Evolutionary conservation across 805 yeast genomes (phyloP), one percentile per base, ranked within the genome.

Genomic region (Starmerella bombi): DNA sequence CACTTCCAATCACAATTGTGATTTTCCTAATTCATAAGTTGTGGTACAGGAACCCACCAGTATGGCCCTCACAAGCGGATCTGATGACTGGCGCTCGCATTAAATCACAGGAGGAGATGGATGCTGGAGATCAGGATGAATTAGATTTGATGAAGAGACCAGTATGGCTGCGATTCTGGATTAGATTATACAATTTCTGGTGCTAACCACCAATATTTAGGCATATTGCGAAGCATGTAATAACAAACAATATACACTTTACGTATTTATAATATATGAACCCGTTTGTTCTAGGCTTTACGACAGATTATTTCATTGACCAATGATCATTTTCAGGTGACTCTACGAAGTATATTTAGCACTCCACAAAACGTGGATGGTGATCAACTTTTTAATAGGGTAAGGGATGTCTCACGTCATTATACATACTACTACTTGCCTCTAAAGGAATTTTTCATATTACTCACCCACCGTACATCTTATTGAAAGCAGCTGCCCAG

Each of bases 1-100:
- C 78, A 4, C 57, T 59, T 14, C 65, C 65, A 8, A 57, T 65
- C 17, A 53, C 56, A 10, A 19, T 64, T 14, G 64, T 59, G 8
- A 66, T 64, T 50, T 76, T 71, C 56, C 19, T 71, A 25, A 69
- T 63, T 16, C 77, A 72, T 58, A 75, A 74, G 61, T 31, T 72
- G 21, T 49, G 47, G 48, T 44, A 34, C 44, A 44, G 54, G 8
- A 36, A 44, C 29, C 15, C 34, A 16, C 34, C 37, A 2, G 41
- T 39, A 4, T 28, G 36, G 5, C 40, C 41, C 17, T 29, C 41
- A 5, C 41, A 48, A 2, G 41, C 50, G 4, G 55, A 51, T 28
- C 27, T 51, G 6, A 40, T 38, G 14, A 48, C 53, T 2, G 55
- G 52, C 7, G 53, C 50, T 3, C 42, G 45, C 3, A 20, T 50